Percentiles rank a stretch among this genome's conserved stretches.
These are phyloP conservation scores for Theobroma grandiflorum DNA, from an alignment of 441 rosid genomes.

Conservation along the genomic window DNA sequence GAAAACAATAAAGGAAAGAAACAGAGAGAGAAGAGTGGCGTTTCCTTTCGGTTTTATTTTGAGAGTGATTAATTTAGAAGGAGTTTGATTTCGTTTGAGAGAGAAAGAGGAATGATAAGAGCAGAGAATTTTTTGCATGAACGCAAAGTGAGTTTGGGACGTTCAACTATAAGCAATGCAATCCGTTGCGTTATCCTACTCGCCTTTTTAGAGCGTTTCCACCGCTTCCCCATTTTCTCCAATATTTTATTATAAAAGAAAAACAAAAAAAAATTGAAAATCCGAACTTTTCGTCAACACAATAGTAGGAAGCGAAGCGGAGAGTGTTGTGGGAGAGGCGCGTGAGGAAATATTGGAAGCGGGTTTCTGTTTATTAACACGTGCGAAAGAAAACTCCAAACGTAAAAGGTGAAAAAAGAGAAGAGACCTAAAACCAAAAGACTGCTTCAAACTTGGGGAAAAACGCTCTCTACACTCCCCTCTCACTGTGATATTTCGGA, in stretches of 20 bases:
- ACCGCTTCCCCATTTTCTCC: not conserved
- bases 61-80: constrained; percentile 14
- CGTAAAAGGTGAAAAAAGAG: not conserved
- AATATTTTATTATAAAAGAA: no score
- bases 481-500: constrained; percentile 21
- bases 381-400: not conserved
- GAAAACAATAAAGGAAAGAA: not conserved
- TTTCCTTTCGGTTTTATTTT: constrained; percentile 20
- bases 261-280: no score
- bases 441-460: constrained; percentile 20
- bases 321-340: not conserved
- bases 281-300: no score
- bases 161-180: constrained; percentile 26
- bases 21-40: not conserved
- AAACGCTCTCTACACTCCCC: not conserved
- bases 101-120: not conserved
- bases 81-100: not conserved
- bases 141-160: constrained; percentile 37
- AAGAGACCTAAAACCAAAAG: not conserved
- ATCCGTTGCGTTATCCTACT: constrained; percentile 27
- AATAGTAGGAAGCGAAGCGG: not conserved
- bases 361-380: not conserved
- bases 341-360: not conserved
- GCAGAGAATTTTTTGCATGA: constrained; percentile 59
- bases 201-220: constrained; percentile 30